Percentiles rank a stretch among this genome's conserved stretches.
Conservation (phyloP, 805 yeast species). For the Hanseniaspora valbyensis region DNA sequence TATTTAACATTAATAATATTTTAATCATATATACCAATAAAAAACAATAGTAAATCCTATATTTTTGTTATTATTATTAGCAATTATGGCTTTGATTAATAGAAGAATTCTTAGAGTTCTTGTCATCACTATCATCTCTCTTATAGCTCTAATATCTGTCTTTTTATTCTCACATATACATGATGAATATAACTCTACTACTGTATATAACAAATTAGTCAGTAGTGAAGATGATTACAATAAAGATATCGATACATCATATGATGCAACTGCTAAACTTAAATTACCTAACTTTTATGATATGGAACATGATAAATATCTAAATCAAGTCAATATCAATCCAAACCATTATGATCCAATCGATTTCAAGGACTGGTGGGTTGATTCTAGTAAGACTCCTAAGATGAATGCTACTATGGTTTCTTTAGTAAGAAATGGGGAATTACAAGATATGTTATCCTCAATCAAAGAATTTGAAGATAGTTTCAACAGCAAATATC, state of each 20-base stretch:
- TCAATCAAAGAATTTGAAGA: constrained; percentile 56
- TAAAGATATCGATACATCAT: neutral
- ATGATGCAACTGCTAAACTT: neutral
- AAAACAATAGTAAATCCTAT: neutral
- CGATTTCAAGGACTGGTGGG: constrained; percentile 13
- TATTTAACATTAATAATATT: too few relatives aligned
- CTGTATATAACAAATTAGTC: constrained; percentile 7
- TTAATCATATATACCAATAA: neutral
- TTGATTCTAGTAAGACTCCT: constrained; percentile 1
- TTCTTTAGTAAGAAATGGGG: constrained; percentile 59
- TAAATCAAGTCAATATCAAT: constrained; percentile 2
- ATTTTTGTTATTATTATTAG: neutral
- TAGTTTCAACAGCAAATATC: constrained; percentile 49
- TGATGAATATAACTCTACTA: constrained; percentile 6
- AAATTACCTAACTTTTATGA: constrained; percentile 13
- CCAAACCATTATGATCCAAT: constrained; percentile 12
- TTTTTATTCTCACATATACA: constrained; percentile 9
- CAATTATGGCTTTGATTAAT: constrained; percentile 10
- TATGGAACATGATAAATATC: neutral
- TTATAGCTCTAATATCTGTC: neutral
- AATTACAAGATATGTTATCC: constrained; percentile 44
- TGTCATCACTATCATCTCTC: neutral
- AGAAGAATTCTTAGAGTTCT: constrained; percentile 12
- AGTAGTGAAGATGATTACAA: too few relatives aligned
- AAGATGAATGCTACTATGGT: constrained; percentile 55